A percentile compares a stretch with the other conserved stretches of the same genome.
phyloP scores from a whole-genome alignment of 2,329 filamentous ascomycete species.

The Aureobasidium sp. region DNA sequence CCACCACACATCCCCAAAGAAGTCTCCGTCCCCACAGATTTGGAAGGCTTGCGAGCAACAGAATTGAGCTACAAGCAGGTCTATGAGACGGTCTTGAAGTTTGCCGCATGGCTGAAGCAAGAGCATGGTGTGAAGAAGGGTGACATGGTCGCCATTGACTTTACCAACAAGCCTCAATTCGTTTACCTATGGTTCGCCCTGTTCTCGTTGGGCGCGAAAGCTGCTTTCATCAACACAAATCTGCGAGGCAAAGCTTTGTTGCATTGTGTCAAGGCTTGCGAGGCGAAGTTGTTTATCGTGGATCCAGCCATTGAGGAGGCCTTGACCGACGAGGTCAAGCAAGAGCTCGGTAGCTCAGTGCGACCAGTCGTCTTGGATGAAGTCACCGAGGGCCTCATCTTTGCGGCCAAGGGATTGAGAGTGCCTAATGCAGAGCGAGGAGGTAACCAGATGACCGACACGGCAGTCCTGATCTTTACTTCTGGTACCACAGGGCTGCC shows the following conservation, averaged over 20 bases:
- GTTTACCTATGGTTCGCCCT: slow-evolving; percentile 67
- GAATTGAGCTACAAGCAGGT: slow-evolving; percentile 64
- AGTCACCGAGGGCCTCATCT: slow-evolving; percentile 41
- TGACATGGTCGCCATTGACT: slow-evolving; percentile 73
- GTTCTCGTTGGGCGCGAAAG: slow-evolving; percentile 74
- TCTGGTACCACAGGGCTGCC: slow-evolving; percentile 79
- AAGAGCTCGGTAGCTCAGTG: slow-evolving; percentile 34
- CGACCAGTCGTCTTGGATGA: slow-evolving; percentile 56
- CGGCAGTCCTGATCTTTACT: slow-evolving; percentile 73
- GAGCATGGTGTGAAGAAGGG: slow-evolving; percentile 54
- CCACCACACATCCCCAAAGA: slow-evolving; percentile 19
- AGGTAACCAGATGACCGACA: slow-evolving; percentile 32
- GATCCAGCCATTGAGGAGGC: slow-evolving; percentile 52
- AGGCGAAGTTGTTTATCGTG: slow-evolving; percentile 58
- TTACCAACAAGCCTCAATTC: slow-evolving; percentile 72
- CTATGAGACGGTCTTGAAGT: slow-evolving; percentile 62
- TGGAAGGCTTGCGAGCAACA: slow-evolving; percentile 1
- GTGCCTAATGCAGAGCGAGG: slow-evolving; percentile 24
- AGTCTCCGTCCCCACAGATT: slow-evolving; percentile 13
- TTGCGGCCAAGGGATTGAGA: slow-evolving; percentile 18
- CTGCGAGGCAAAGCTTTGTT: slow-evolving; percentile 59
- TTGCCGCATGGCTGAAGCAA: slow-evolving; percentile 66
- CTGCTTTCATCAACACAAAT: slow-evolving; percentile 86
- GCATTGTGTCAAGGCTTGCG: slow-evolving; percentile 65
- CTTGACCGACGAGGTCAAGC: slow-evolving; percentile 44